These are phyloP conservation scores for Blastocladiella emersonii DNA, from an alignment of 371 early-diverging fungal genomes.

Conservation along the genomic window DNA sequence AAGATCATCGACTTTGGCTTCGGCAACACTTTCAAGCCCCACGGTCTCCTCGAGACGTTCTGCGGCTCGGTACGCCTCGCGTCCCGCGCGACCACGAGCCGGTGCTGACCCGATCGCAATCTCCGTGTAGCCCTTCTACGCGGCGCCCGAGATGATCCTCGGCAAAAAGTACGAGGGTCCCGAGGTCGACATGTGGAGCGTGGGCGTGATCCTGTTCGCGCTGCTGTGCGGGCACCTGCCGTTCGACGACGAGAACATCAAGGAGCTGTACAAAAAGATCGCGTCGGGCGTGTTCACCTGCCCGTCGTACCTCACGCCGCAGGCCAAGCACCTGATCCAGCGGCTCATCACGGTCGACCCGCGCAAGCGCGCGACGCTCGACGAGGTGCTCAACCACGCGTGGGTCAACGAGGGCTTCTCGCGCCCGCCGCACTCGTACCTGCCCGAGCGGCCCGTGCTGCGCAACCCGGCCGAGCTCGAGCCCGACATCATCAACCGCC, in stretches of 20 bases:
- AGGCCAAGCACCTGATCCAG: slow-evolving; percentile 31
- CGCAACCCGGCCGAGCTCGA: slow-evolving; percentile 13
- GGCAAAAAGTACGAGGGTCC: slow-evolving; percentile 45
- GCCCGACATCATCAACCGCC: slow-evolving; percentile 21
- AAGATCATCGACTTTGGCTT: slow-evolving; percentile 68
- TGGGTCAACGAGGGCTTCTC: slow-evolving; percentile 37
- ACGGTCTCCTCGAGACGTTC: slow-evolving; percentile 52
- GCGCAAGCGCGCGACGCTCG: slow-evolving; percentile 29
- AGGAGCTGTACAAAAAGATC: slow-evolving; percentile 38
- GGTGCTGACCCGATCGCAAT: slow-evolving; percentile 12
- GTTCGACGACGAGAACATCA: slow-evolving; percentile 41
- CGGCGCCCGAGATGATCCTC: slow-evolving; percentile 39
- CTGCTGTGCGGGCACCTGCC: slow-evolving; percentile 30
- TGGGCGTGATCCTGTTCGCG: slow-evolving; percentile 36
- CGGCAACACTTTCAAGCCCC: slow-evolving; percentile 50
- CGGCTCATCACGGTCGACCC: slow-evolving; percentile 38
- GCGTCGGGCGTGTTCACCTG: slow-evolving; percentile 25
- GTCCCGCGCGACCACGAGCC: too few species aligned
- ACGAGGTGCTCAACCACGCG: slow-evolving; percentile 28
- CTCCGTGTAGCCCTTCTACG: slow-evolving; percentile 44
- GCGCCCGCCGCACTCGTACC: slow-evolving; percentile 22
- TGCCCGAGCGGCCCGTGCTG: slow-evolving; percentile 24
- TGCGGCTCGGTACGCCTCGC: slow-evolving; percentile 35
- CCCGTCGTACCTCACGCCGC: slow-evolving; percentile 25
- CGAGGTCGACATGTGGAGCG: slow-evolving; percentile 52